These are phyloP conservation scores for Gastrodia elata DNA, from an alignment of 106 monocot species.

Conservation along the genomic window DNA sequence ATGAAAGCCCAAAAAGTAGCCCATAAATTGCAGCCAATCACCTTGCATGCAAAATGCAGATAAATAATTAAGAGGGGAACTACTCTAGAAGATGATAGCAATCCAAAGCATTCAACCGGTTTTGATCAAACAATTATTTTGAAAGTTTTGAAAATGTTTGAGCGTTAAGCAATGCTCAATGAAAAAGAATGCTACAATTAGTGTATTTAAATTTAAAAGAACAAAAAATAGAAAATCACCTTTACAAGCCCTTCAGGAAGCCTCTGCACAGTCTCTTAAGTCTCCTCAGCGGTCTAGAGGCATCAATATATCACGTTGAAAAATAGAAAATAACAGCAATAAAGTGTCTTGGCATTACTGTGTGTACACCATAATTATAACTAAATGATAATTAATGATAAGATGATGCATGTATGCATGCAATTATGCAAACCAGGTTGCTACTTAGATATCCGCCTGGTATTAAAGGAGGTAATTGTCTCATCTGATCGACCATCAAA, in stretches of 20 bases:
- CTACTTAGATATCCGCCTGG: conserved; percentile 75
- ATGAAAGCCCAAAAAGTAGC: too few species aligned
- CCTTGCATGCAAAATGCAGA: too few species aligned
- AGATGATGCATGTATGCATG: not conserved
- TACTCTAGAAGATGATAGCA: too few species aligned
- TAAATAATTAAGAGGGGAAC: too few species aligned
- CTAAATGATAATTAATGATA: not conserved
- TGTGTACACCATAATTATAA: not conserved
- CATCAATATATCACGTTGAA: conserved; percentile 8
- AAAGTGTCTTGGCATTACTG: not conserved
- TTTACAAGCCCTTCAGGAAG: conserved; percentile 67
- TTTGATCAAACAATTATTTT: too few species aligned
- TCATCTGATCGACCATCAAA: conserved; percentile 93
- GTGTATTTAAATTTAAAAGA: not conserved
- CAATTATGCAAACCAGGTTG: conserved; percentile 47
- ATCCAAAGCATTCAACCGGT: too few species aligned
- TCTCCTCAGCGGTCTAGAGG: conserved; percentile 62
- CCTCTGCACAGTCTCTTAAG: conserved; percentile 42
- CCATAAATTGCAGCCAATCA: too few species aligned
- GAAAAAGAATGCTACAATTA: too few species aligned
- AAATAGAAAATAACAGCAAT: not conserved
- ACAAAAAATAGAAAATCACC: conserved; percentile 28
- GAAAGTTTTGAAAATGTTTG: too few species aligned
- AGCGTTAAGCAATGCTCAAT: too few species aligned
- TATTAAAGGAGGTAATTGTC: conserved; percentile 61